Evolutionary conservation across 108 stramenopile species (phyloP).

Genomic region (Ochromonas danica): DNA sequence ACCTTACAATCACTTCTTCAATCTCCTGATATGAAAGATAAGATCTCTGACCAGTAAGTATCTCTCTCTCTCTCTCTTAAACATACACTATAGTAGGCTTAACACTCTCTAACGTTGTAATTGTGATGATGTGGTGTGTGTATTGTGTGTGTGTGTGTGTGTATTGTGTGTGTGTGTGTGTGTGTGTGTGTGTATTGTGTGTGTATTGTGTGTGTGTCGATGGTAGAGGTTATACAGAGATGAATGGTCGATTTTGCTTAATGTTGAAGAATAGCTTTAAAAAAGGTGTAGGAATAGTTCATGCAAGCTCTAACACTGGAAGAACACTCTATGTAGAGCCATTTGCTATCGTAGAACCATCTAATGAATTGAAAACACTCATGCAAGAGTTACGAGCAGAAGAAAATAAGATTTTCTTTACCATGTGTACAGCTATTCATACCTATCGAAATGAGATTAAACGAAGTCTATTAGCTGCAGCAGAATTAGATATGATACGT

Average conservation of each 20-base stretch:
- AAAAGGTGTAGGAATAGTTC: constrained; percentile 70
- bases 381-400: constrained; percentile 56
- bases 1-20: constrained; percentile 41
- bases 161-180: no score
- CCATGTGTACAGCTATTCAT: neutral
- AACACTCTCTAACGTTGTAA: no score
- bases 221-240: constrained; percentile 31
- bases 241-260: neutral
- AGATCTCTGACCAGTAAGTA: constrained; percentile 14
- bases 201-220: constrained; percentile 25
- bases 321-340: constrained; percentile 85
- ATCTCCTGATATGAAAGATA: constrained; percentile 33
- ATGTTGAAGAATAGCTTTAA: neutral
- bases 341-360: constrained; percentile 73
- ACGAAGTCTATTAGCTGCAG: constrained; percentile 51
- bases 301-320: constrained; percentile 73
- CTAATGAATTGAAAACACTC: constrained; percentile 76
- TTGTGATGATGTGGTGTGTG: no score
- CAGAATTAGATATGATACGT: constrained; percentile 71
- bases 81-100: no score
- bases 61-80: no score
- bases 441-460: neutral
- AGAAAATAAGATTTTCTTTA: constrained; percentile 37
- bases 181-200: constrained; percentile 48
- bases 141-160: no score